These are phyloP conservation scores for Agastache rugosa DNA, from an alignment of 257 asterid species.

Conservation along the genomic window DNA sequence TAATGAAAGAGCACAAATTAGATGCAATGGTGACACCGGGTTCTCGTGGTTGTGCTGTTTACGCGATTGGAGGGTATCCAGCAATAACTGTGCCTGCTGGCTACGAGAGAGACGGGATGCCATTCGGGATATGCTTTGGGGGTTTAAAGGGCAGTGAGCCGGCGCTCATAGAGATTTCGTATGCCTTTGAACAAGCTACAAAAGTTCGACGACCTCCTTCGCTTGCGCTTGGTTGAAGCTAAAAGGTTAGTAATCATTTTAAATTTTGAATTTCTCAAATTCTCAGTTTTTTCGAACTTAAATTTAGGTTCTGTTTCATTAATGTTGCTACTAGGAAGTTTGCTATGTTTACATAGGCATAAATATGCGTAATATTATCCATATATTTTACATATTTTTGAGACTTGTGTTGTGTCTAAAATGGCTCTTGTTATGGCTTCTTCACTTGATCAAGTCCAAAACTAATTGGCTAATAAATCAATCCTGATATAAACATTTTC, in stretches of 20 bases:
- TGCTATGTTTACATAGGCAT: neutral
- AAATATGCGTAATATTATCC: no score
- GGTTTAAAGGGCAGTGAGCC: slow-evolving; percentile 68
- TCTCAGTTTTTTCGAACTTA: neutral
- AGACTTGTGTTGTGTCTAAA: no score
- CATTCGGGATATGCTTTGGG: slow-evolving; percentile 70
- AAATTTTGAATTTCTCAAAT: no score
- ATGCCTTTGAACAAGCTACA: slow-evolving; percentile 67
- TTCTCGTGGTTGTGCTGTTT: slow-evolving; percentile 44
- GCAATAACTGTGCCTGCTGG: slow-evolving; percentile 70
- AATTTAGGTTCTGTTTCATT: neutral
- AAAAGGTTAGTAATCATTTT: neutral
- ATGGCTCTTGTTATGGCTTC: no score
- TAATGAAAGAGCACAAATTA: slow-evolving; percentile 53
- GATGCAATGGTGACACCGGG: slow-evolving; percentile 67
- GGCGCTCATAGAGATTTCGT: slow-evolving; percentile 58
- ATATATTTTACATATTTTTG: no score
- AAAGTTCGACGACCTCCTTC: slow-evolving; percentile 52
- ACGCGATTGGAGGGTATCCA: slow-evolving; percentile 74
- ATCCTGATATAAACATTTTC: no score
- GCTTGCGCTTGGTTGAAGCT: slow-evolving; percentile 22
- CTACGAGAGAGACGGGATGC: slow-evolving; percentile 63
- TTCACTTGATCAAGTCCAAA: no score
- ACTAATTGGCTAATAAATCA: no score
- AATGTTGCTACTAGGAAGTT: neutral